These are phyloP conservation scores for Tolypocladium guangdongense DNA, from an alignment of 2,329 filamentous ascomycete species.

Conservation along the genomic window DNA sequence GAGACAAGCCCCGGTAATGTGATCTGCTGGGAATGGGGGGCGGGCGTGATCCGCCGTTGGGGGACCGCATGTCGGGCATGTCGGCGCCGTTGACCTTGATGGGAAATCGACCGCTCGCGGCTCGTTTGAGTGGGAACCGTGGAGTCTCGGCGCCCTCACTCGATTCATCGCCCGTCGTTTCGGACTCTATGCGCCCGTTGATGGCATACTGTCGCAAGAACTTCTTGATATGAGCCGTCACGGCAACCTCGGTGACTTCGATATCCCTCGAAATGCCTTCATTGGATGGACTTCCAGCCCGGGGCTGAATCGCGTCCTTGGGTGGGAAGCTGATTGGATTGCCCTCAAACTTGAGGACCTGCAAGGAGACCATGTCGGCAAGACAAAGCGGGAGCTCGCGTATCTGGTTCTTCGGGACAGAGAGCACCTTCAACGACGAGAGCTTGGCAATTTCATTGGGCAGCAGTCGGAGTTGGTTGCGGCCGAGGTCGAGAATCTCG, in stretches of 20 bases:
- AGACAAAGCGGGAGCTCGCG: conserved; percentile 73
- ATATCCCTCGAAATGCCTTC: conserved; percentile 43
- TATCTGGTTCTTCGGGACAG: conserved; percentile 78
- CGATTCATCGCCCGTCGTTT: conserved; percentile 47
- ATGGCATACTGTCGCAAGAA: conserved; percentile 44
- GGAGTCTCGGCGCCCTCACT: conserved; percentile 75
- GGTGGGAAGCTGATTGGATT: conserved; percentile 79
- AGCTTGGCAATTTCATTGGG: conserved; percentile 72
- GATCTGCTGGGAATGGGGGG: conserved; percentile 69
- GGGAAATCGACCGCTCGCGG: conserved; percentile 54
- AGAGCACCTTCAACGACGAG: conserved; percentile 78
- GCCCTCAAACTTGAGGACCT: conserved; percentile 80
- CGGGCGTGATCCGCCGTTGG: conserved; percentile 46
- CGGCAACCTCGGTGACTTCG: conserved; percentile 50
- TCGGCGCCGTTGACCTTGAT: conserved; percentile 67
- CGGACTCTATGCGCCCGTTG: conserved; percentile 40
- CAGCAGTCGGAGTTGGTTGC: conserved; percentile 70
- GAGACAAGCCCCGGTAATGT: conserved; percentile 66
- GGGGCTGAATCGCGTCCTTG: conserved; percentile 52
- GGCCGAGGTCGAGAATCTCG: conserved; percentile 85
- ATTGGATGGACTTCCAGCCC: conserved; percentile 43
- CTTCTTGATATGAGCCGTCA: conserved; percentile 52
- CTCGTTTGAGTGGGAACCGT: conserved; percentile 53
- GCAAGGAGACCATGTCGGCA: conserved; percentile 80
- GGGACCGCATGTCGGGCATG: conserved; percentile 55